Evolutionary conservation across 768 basidiomycete species (phyloP).

Genomic region (Imleria badia): DNA sequence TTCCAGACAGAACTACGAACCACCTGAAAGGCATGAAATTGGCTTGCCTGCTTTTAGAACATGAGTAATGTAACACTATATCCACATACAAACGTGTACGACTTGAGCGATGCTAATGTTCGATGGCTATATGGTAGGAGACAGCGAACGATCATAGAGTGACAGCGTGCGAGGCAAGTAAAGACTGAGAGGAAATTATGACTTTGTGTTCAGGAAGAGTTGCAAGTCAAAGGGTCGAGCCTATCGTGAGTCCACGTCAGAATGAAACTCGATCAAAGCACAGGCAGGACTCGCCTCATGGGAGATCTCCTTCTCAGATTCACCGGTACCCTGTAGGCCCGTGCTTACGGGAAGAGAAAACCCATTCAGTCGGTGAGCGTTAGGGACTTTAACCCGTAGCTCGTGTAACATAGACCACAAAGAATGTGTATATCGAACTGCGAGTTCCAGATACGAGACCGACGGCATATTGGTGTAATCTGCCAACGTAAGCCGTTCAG

Average conservation of each 20-base stretch:
- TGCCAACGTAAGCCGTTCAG: slow-evolving; percentile 26
- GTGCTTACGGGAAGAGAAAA: slow-evolving; percentile 42
- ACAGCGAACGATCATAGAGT: slow-evolving; percentile 1
- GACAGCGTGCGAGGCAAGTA: background rate
- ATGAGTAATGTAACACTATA: slow-evolving; percentile 30
- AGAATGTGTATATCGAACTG: slow-evolving; percentile 62
- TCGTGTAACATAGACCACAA: slow-evolving; percentile 61
- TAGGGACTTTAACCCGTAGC: slow-evolving; percentile 44
- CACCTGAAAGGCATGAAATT: background rate
- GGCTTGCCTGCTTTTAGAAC: slow-evolving; percentile 16
- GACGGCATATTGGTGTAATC: slow-evolving; percentile 51
- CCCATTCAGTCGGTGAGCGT: slow-evolving; percentile 40
- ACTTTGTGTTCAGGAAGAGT: slow-evolving; percentile 49
- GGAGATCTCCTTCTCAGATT: slow-evolving; percentile 34
- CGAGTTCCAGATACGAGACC: slow-evolving; percentile 62
- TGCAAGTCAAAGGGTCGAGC: slow-evolving; percentile 56
- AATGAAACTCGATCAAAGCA: background rate
- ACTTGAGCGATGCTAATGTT: slow-evolving; percentile 17
- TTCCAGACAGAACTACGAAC: background rate
- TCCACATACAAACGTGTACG: slow-evolving; percentile 14
- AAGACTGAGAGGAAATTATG: slow-evolving; percentile 30
- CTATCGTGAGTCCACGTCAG: slow-evolving; percentile 16
- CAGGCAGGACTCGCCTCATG: slow-evolving; percentile 35
- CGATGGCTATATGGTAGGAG: slow-evolving; percentile 5
- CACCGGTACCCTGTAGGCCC: slow-evolving; percentile 19